Percentiles rank a stretch among this genome's conserved stretches.
These are phyloP conservation scores for Tricholoma saponaceum DNA, from an alignment of 768 basidiomycete genomes.

Conservation along the genomic window DNA sequence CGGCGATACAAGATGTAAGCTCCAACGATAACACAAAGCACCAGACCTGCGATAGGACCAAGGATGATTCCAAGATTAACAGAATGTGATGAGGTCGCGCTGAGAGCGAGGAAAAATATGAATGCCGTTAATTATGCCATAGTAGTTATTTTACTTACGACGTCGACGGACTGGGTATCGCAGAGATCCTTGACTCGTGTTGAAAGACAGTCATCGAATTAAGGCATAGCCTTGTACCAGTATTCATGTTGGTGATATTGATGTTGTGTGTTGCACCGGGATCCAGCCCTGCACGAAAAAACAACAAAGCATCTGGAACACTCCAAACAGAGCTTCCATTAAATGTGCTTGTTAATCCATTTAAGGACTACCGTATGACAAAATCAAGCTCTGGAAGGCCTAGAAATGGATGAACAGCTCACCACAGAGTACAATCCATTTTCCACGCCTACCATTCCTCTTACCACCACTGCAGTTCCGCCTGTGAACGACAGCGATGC, in stretches of 20 bases:
- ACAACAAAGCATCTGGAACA: constrained; percentile 16
- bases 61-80: constrained; percentile 10
- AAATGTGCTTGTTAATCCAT: constrained; percentile 9
- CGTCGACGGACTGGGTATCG: not conserved
- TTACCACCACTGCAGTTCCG: constrained; percentile 13
- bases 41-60: constrained; percentile 6
- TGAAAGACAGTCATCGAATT: constrained; percentile 16
- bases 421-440: constrained; percentile 17
- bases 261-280: constrained; percentile 10
- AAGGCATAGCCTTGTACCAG: constrained; percentile 8
- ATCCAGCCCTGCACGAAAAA: constrained; percentile 15
- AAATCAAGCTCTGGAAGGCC: not conserved
- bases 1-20: constrained; percentile 10
- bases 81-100: not conserved
- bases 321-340: constrained; percentile 14
- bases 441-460: constrained; percentile 8
- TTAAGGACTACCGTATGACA: constrained; percentile 7
- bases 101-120: not conserved
- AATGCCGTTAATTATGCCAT: not conserved
- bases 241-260: constrained; percentile 12
- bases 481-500: constrained; percentile 15
- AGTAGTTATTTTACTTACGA: constrained; percentile 1
- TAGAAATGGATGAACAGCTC: not conserved
- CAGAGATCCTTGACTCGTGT: constrained; percentile 4
- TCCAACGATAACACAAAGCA: constrained; percentile 3